phyloP scores from a whole-genome alignment of 2,329 filamentous ascomycete species.

The Dryadomyces sulphureus region DNA sequence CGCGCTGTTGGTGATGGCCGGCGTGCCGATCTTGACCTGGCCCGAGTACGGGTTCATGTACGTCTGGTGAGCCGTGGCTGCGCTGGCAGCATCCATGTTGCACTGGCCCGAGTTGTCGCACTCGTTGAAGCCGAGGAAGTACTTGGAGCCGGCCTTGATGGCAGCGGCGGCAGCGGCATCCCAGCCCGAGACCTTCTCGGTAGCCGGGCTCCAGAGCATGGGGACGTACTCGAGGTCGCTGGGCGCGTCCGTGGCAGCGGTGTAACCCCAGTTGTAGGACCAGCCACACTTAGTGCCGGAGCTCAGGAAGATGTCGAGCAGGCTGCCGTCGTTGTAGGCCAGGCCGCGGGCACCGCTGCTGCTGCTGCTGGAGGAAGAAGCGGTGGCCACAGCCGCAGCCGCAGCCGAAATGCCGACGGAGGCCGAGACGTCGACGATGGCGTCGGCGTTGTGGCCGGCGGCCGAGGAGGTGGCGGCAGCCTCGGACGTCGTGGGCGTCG shows the following conservation, averaged over 20 bases:
- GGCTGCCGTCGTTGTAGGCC: conserved; percentile 45
- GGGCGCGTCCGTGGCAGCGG: conserved; percentile 23
- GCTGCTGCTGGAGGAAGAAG: conserved; percentile 9
- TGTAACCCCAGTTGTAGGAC: conserved; percentile 55
- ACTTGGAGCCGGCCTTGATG: conserved; percentile 36
- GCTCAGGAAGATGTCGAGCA: conserved; percentile 35
- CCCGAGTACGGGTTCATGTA: conserved; percentile 40
- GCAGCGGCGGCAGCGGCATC: conserved; percentile 30
- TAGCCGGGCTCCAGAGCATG: conserved; percentile 52
- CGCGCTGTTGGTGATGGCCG: conserved; percentile 47
- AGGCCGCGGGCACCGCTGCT: conserved; percentile 44
- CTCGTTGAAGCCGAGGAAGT: conserved; percentile 58
- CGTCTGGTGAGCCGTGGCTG: conserved; percentile 36
- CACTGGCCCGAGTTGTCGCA: conserved; percentile 47
- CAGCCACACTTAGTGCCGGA: conserved; percentile 33
- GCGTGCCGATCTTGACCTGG: conserved; percentile 39
- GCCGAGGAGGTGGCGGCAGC: conserved; percentile 6
- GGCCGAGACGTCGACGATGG: neutral
- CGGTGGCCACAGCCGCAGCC: conserved; percentile 6
- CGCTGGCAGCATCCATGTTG: conserved; percentile 36
- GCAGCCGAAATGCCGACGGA: neutral
- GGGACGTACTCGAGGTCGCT: conserved; percentile 44
- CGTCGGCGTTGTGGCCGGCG: neutral
- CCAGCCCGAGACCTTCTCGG: conserved; percentile 34
- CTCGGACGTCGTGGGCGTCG: conserved; percentile 5